Percentiles rank a stretch among this genome's conserved stretches.
Evolutionary conservation across 306 rosid genomes (phyloP).

Genomic region (Echinosophora koreensis): DNA sequence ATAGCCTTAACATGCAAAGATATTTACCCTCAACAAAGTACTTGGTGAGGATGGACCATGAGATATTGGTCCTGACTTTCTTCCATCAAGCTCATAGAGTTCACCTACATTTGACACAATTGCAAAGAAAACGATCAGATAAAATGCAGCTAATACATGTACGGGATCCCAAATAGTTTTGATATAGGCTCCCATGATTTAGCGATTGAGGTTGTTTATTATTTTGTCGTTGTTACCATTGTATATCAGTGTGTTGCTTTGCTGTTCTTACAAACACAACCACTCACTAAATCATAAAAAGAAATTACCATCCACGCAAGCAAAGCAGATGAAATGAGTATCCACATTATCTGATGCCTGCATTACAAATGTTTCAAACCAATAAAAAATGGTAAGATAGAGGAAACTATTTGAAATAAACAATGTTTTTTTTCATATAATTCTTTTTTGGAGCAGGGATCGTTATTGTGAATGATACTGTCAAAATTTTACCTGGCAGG

Average conservation of each 20-base stretch:
- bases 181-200: background rate
- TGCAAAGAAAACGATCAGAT: conserved; percentile 20
- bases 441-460: background rate
- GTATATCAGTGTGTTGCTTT: conserved; percentile 6
- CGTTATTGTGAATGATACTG: background rate
- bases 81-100: conserved; percentile 94
- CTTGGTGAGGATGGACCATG: conserved; percentile 82
- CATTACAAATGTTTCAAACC: background rate
- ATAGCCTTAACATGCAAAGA: too few relatives aligned
- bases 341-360: conserved; percentile 78
- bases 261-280: conserved; percentile 8
- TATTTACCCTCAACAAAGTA: conserved; percentile 68
- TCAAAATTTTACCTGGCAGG: background rate
- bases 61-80: conserved; percentile 76
- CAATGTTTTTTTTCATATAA: background rate
- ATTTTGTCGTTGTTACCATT: background rate
- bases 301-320: conserved; percentile 75
- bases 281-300: background rate
- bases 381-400: conserved; percentile 3
- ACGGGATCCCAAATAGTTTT: background rate
- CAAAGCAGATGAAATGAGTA: conserved; percentile 88
- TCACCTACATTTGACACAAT: conserved; percentile 55
- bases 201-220: background rate
- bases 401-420: background rate
- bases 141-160: background rate